Conservation (phyloP, 768 basidiomycete species). For the Phylloporus arenicola region DNA sequence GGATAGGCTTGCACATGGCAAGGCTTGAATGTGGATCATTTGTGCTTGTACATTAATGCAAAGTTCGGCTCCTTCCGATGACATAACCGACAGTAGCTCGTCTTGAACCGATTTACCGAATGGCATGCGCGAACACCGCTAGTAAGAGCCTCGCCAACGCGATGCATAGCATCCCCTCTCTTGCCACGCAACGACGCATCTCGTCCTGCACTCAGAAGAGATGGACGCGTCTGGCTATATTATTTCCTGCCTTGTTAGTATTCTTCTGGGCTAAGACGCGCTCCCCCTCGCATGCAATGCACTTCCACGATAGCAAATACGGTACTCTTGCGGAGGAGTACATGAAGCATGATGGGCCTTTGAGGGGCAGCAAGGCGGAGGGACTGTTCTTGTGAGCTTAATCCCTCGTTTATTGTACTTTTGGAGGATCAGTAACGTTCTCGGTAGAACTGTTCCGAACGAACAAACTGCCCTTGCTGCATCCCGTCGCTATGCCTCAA, state of each 20-base stretch:
- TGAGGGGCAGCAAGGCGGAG: constrained; percentile 37
- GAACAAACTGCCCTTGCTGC: constrained; percentile 44
- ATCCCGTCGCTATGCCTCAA: constrained; percentile 47
- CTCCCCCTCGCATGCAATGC: not conserved
- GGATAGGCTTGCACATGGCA: not conserved
- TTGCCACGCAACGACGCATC: constrained; percentile 9
- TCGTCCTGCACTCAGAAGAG: constrained; percentile 6
- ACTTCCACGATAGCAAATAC: constrained; percentile 10
- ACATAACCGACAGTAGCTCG: no score
- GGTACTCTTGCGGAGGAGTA: constrained; percentile 14
- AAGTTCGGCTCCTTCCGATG: no score
- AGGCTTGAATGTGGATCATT: not conserved
- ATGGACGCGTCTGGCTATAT: constrained; percentile 10
- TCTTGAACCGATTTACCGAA: no score
- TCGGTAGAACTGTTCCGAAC: constrained; percentile 45
- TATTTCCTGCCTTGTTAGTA: constrained; percentile 5
- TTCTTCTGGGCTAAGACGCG: constrained; percentile 15
- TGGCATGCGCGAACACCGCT: not conserved
- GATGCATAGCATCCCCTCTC: constrained; percentile 13
- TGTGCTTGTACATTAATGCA: no score
- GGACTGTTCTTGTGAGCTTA: constrained; percentile 40
- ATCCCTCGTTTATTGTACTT: not conserved
- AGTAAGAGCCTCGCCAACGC: not conserved
- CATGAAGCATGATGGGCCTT: constrained; percentile 16
- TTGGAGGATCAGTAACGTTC: not conserved